These are phyloP conservation scores for Ilyonectria robusta DNA, from an alignment of 2,329 filamentous ascomycete species.

Conservation along the genomic window DNA sequence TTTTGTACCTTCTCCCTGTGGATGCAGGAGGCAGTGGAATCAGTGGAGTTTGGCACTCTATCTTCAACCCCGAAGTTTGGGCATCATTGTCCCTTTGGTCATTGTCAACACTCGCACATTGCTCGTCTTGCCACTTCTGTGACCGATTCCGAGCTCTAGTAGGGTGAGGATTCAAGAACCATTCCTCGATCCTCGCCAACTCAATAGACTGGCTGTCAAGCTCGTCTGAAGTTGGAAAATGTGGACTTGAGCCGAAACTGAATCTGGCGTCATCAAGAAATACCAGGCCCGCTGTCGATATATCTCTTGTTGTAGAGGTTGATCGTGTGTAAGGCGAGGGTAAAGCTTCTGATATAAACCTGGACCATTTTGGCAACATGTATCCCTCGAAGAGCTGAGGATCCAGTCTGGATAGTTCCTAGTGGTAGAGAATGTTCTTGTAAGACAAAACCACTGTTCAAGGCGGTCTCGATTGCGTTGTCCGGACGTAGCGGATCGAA, in stretches of 20 bases:
- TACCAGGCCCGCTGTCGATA: slow-evolving; percentile 29
- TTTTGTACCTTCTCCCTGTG: neutral
- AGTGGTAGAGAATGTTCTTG: too few relatives aligned
- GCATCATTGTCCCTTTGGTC: neutral
- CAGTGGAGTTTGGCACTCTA: neutral
- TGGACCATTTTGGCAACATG: neutral
- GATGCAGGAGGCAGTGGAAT: neutral
- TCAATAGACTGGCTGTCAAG: neutral
- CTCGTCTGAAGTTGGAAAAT: slow-evolving; percentile 20
- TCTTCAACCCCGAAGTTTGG: neutral
- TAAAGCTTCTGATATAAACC: slow-evolving; percentile 8
- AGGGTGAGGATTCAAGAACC: slow-evolving; percentile 4
- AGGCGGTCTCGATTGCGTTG: neutral
- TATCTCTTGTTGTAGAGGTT: neutral
- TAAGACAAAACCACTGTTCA: too few relatives aligned
- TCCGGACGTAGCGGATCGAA: slow-evolving; percentile 1
- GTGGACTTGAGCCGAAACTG: neutral
- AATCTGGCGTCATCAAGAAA: slow-evolving; percentile 27
- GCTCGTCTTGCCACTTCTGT: slow-evolving; percentile 29
- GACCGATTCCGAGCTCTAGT: slow-evolving; percentile 23
- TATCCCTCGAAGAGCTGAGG: neutral
- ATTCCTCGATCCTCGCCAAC: neutral
- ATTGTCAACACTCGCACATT: neutral
- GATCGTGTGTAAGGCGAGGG: neutral
- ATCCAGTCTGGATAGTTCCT: too few relatives aligned